These are phyloP conservation scores for Diaporthe sp. DNA, from an alignment of 2,329 filamentous ascomycete species.

Conservation along the genomic window DNA sequence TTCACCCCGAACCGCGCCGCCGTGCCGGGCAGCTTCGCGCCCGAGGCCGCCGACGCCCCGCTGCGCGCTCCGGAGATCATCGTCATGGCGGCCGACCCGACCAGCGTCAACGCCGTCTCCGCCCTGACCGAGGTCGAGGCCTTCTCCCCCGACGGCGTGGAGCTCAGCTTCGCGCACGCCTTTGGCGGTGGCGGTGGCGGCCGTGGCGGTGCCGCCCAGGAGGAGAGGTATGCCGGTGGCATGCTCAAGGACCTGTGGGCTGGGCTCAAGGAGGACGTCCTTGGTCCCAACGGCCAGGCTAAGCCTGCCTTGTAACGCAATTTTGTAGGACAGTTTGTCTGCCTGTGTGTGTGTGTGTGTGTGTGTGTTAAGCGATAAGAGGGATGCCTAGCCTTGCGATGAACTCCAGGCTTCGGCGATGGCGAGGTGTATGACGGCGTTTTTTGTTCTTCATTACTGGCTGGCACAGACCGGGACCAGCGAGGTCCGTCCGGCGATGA, in stretches of 20 bases:
- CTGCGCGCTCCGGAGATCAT: conserved; percentile 61
- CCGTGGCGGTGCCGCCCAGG: conserved; percentile 44
- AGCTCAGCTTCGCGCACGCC: conserved; percentile 67
- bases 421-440: conserved; percentile 35
- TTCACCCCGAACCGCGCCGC: conserved; percentile 60
- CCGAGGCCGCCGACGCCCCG: conserved; percentile 59
- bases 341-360: neutral
- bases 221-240: conserved; percentile 52
- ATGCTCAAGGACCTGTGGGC: conserved; percentile 70
- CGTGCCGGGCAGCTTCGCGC: conserved; percentile 53
- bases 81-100: conserved; percentile 71
- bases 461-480: conserved; percentile 15
- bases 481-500: conserved; percentile 12
- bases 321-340: neutral
- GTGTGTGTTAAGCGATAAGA: neutral
- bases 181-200: conserved; percentile 40
- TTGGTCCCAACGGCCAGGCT: conserved; percentile 45
- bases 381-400: neutral
- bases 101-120: conserved; percentile 62
- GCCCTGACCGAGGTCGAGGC: conserved; percentile 71
- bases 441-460: conserved; percentile 2
- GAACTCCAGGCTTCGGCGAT: neutral
- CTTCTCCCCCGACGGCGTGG: conserved; percentile 69
- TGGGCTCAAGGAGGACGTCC: conserved; percentile 68
- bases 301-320: conserved; percentile 44